These are phyloP conservation scores for Pythium aquatile DNA, from an alignment of 352 stramenopile species.

Conservation along the genomic window DNA sequence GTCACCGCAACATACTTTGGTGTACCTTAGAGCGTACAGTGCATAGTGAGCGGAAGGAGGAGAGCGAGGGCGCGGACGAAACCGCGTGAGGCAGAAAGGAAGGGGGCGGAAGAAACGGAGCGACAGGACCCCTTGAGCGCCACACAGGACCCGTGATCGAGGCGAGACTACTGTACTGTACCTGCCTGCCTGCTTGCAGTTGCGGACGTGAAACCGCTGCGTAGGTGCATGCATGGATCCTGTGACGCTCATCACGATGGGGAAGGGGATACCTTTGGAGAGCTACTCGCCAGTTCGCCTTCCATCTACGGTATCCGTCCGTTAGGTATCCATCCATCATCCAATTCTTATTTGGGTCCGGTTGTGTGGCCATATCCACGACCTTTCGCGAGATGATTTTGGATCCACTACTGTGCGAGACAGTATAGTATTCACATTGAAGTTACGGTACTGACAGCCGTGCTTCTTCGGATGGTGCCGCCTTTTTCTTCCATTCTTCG, in stretches of 20 bases:
- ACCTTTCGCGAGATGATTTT: background rate
- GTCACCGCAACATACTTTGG: background rate
- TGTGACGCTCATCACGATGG: background rate
- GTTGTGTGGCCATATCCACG: background rate
- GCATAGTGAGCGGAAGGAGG: too few species aligned
- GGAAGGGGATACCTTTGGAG: background rate
- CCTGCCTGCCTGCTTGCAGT: background rate
- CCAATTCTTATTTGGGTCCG: background rate
- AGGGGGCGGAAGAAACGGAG: constrained; percentile 1
- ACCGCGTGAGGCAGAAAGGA: constrained; percentile 1
- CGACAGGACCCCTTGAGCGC: background rate
- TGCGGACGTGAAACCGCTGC: background rate
- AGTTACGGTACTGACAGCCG: background rate
- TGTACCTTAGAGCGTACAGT: background rate
- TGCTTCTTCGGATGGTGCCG: background rate
- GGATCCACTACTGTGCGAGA: constrained; percentile 6
- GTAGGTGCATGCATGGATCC: constrained; percentile 1
- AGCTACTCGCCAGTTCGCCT: background rate
- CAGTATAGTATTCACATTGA: constrained; percentile 7
- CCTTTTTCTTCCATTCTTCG: constrained; percentile 14
- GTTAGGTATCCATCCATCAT: background rate
- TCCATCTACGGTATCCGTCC: background rate
- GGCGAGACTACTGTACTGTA: background rate
- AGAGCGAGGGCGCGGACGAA: background rate
- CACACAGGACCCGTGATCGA: background rate